Base-by-base conservation (phyloP, 192 early-diverging fungal genomes). In the Glomus cerebriforme region DNA sequence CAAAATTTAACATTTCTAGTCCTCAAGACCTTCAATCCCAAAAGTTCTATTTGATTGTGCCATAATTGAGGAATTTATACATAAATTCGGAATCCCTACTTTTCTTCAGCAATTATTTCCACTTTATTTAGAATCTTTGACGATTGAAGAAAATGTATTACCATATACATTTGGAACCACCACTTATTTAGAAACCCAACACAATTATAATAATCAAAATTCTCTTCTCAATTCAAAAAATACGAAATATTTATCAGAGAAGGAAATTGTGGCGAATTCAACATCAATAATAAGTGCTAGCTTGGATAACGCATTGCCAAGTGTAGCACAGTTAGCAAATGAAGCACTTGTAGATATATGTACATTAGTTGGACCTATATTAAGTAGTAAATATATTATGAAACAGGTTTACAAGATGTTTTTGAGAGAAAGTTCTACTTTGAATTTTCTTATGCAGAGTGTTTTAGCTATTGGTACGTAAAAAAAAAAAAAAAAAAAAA, bases 361-460 rank as follows among this genome's bases (percentile, higher is more conserved):
- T 39, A 80, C 77, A 17, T 82, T 87, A 2, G 76, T 90, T 17
- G 89, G 89, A 3, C 86, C 89, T 1, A 86, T 90, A 24, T 59
- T 89, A 26, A 88, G 88, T 0, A 89, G 87, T 0, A 90, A 90
- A 59, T 84, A 89, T 79, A 82, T 90, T 13, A 86, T 90, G 81
- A 82, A 81, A 22, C 89, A 87, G 39, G 69, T 90, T 13, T 86
- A 87, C 8, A 89, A 87, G 65, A 73, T 87, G 7, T 79, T 87
- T 8, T 85, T 85, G 31, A 85, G 85, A 59, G 88, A 89, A 58
- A 81, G 83, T 34, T 31, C 79, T 2, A 79, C 82, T 12, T 65
- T 85, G 22, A 78, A 81, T 1, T 63, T 85, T 22, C 29, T 87
- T 7, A 73, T 84, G 59, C 79, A 84, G 17, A 83, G 87, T 13